Evolutionary conservation across 148 eudicot genomes (phyloP).

Genomic region (Rhododendron mucronatum): DNA sequence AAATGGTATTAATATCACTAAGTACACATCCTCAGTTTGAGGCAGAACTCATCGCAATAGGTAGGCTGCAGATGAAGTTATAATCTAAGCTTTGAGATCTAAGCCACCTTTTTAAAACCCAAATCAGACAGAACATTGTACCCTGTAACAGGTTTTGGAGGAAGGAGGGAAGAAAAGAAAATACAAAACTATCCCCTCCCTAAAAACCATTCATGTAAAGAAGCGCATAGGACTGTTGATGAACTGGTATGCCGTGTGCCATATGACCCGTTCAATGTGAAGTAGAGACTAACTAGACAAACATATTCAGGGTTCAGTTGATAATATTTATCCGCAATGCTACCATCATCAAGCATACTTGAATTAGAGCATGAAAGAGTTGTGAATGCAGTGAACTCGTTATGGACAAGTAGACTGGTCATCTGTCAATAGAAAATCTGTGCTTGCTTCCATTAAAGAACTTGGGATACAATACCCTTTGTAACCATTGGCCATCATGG

Average conservation of each 20-base stretch:
- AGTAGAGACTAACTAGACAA: not conserved
- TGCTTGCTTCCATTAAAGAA: slow-evolving; percentile 47
- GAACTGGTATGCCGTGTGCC: not conserved
- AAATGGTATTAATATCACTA: not conserved
- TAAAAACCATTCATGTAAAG: not conserved
- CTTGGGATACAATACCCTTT: slow-evolving; percentile 70
- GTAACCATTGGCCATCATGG: slow-evolving; percentile 10
- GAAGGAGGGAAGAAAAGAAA: not conserved
- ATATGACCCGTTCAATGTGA: not conserved
- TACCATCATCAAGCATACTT: slow-evolving; percentile 24
- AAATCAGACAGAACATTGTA: not conserved
- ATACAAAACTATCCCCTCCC: not conserved
- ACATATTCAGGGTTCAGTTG: not conserved
- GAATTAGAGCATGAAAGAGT: slow-evolving; percentile 46
- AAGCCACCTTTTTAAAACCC: not conserved
- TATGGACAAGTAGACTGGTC: slow-evolving; percentile 53
- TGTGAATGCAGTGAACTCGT: slow-evolving; percentile 53
- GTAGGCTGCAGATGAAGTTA: not conserved
- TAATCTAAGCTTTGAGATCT: not conserved
- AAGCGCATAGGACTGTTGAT: not conserved
- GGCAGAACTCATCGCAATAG: not conserved
- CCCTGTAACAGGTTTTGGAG: not conserved
- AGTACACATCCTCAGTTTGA: not conserved
- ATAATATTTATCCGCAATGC: slow-evolving; percentile 14
- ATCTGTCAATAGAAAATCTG: slow-evolving; percentile 22